These are phyloP conservation scores for Saccharomycopsis sp. DNA, from an alignment of 805 yeast genomes.

Conservation along the genomic window DNA sequence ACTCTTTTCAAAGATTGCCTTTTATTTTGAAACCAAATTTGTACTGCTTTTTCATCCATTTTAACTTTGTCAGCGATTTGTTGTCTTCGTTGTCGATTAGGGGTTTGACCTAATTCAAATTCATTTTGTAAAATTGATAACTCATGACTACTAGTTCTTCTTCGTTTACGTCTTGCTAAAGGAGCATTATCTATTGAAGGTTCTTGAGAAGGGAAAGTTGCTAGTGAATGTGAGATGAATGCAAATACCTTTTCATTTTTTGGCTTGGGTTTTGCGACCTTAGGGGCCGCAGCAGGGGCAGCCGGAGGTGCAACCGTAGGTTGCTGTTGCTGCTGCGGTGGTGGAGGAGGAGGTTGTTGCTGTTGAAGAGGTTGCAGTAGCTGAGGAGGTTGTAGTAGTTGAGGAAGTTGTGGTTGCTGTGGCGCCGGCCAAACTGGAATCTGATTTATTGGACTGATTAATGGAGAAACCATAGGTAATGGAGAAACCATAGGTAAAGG, in stretches of 20 bases:
- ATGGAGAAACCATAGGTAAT: too few species aligned
- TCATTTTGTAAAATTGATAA: constrained; percentile 73
- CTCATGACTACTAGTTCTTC: constrained; percentile 90
- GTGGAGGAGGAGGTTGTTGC: constrained; percentile 1
- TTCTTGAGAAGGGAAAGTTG: constrained; percentile 76
- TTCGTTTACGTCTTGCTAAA: constrained; percentile 85
- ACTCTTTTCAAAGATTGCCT: constrained; percentile 70
- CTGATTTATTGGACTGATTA: too few species aligned
- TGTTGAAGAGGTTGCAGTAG: constrained; percentile 2
- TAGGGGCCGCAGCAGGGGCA: neutral
- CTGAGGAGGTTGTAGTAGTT: neutral
- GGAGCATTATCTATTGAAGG: constrained; percentile 88
- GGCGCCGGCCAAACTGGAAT: neutral
- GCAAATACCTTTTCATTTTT: constrained; percentile 45
- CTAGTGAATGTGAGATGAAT: constrained; percentile 87
- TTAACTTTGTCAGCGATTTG: constrained; percentile 75
- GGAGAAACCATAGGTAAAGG: too few species aligned
- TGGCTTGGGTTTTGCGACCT: neutral
- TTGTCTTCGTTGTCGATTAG: constrained; percentile 66
- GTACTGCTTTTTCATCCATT: constrained; percentile 97
- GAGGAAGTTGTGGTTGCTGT: neutral
- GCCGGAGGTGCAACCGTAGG: constrained; percentile 1
- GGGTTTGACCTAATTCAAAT: constrained; percentile 71
- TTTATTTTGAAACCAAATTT: constrained; percentile 96
- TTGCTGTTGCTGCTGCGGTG: neutral